Conservation (phyloP, 1,139 yeast genomes). For the Sugiyamaella xylanicola region DNA sequence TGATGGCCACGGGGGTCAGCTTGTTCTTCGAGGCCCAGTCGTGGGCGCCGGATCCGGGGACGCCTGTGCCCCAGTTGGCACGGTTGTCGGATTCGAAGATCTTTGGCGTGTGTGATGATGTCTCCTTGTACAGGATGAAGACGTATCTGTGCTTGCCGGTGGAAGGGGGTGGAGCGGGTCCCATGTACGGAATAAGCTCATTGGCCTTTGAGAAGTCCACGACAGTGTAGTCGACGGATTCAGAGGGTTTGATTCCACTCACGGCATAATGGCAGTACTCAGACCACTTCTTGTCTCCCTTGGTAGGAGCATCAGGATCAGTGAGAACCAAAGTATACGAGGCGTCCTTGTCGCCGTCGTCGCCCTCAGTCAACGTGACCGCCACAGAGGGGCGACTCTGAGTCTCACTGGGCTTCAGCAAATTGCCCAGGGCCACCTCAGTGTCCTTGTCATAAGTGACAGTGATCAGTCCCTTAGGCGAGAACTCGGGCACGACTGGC, state of each 20-base stretch:
- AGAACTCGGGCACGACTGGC: constrained; percentile 41
- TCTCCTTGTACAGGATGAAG: constrained; percentile 68
- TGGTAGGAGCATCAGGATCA: constrained; percentile 93
- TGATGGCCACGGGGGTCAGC: constrained; percentile 67
- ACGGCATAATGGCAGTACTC: constrained; percentile 81
- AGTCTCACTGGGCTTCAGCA: constrained; percentile 63
- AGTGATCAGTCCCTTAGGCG: constrained; percentile 44
- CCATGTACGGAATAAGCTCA: constrained; percentile 55
- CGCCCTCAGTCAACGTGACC: constrained; percentile 55
- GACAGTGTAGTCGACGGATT: constrained; percentile 41
- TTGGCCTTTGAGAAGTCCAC: constrained; percentile 39
- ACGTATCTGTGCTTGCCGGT: constrained; percentile 86
- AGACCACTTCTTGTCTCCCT: constrained; percentile 81
- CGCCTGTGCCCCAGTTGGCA: constrained; percentile 83
- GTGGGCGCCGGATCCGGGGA: constrained; percentile 72
- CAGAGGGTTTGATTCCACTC: constrained; percentile 60
- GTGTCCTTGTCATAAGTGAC: constrained; percentile 54
- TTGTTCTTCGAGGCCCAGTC: constrained; percentile 72
- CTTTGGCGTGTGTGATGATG: constrained; percentile 30
- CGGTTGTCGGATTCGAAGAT: constrained; percentile 56
- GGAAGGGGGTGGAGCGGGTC: constrained; percentile 83
- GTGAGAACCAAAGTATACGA: constrained; percentile 75
- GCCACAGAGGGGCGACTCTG: constrained; percentile 66
- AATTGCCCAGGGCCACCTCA: constrained; percentile 81
- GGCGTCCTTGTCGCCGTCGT: constrained; percentile 46